Conservation (phyloP, 2,329 filamentous ascomycete genomes). For the Sporothrix protearum region DNA sequence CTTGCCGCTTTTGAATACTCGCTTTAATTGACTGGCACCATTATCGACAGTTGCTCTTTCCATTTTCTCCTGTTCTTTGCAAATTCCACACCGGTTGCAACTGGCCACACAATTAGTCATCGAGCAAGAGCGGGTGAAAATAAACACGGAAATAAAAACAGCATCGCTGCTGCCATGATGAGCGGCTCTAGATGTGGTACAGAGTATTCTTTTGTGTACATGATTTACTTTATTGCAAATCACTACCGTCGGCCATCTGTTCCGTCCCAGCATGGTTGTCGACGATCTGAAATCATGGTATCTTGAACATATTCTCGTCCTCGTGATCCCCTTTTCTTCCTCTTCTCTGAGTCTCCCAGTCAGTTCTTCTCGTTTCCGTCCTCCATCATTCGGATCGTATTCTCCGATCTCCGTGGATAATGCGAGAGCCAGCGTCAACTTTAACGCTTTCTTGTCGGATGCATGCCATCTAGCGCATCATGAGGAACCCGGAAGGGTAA, state of each 20-base stretch:
- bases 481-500: not conserved
- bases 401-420: not conserved
- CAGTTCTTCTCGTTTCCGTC: not conserved
- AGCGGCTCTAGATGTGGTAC: not conserved
- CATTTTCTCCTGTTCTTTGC: not conserved
- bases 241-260: not conserved
- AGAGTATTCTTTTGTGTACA: not conserved
- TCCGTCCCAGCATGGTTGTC: not conserved
- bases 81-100: not conserved
- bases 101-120: not conserved
- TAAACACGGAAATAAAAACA: not conserved
- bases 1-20: not conserved
- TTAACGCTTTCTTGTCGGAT: not conserved
- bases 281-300: conserved; percentile 7
- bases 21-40: too few relatives aligned
- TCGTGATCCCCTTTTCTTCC: not conserved
- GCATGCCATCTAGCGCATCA: not conserved
- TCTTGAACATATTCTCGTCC: conserved; percentile 4
- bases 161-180: not conserved
- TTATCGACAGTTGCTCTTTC: not conserved
- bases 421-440: not conserved
- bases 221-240: conserved; percentile 4
- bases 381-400: not conserved
- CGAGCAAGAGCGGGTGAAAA: not conserved
- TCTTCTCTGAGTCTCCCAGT: not conserved